Base-by-base conservation (phyloP, 805 yeast species). In the Saturnispora gosingensis region DNA sequence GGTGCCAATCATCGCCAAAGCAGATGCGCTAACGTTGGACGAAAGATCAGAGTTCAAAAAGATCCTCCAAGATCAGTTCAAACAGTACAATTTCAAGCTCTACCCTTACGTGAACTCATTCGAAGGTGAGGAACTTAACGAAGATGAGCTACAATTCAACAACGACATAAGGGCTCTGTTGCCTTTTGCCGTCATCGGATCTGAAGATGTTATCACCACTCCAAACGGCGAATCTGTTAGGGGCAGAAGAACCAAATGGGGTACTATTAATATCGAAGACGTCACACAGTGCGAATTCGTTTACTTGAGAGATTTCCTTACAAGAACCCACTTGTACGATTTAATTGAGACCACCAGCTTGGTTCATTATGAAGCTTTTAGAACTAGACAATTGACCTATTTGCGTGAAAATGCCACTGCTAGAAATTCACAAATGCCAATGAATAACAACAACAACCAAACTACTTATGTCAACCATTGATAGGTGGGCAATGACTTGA, bases 111-210 rank as follows among this genome's bases (percentile, higher is more conserved):
- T 88, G 64, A 61, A 58, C 52, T 45, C 58, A 24, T 53, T 55
- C 50, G 68, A 63, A 18, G 42, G 42, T 45, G 63, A 64, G 32
- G 62, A 58, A 34, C 72, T 83, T 60, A 77, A 80, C 50, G 85
- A 78, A 16, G 91, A 84, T 58, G 91, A 85, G 64, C 72, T 73
- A 58, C 88, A 83, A 63, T 74, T 85, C 61, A 85, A 85, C 63
- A 78, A 77, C 58, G 88, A 85, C 62, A 84, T 85, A 61, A 79
- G 84, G 70, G 76, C 81, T 11, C 75, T 85, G 61, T 78, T 90
- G 59, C 99, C 99, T 27, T 91, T 93, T 73, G 98, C 98, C 1
- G 81, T 91, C 38, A 88, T 90, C 52, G 99, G 98, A 43, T 84
- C 96, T 11, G 95, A 88, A 66, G 80, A 76, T 52, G 84, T 84